phyloP scores from a whole-genome alignment of 2,329 filamentous ascomycete species.

The Fusarium setosum region DNA sequence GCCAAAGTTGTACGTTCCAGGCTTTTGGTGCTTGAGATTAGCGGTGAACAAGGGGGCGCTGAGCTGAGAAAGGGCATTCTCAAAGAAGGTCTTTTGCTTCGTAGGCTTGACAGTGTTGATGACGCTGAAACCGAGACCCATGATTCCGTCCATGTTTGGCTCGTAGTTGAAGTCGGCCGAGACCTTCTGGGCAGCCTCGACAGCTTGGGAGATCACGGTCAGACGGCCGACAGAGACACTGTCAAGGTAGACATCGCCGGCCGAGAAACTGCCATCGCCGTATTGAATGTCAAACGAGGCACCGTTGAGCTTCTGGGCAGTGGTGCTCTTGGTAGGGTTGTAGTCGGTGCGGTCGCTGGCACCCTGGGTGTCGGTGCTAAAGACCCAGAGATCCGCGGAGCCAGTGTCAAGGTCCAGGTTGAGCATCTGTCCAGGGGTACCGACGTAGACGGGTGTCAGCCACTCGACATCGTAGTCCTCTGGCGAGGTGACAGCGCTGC shows the following conservation, averaged over 20 bases:
- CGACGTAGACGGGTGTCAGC: conserved; percentile 54
- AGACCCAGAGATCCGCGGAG: conserved; percentile 61
- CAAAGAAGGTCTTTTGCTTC: conserved; percentile 57
- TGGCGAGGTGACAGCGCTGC: conserved; percentile 39
- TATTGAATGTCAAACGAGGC: conserved; percentile 56
- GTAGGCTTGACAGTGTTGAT: conserved; percentile 56
- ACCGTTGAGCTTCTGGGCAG: conserved; percentile 50
- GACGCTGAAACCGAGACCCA: conserved; percentile 56
- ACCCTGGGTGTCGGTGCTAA: conserved; percentile 56
- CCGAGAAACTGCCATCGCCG: conserved; percentile 55
- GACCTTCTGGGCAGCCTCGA: conserved; percentile 55
- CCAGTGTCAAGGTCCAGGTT: conserved; percentile 60
- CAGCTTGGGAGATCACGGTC: conserved; percentile 53
- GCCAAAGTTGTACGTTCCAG: conserved; percentile 80
- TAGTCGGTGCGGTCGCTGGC: conserved; percentile 55
- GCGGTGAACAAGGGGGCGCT: conserved; percentile 70
- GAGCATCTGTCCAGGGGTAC: conserved; percentile 56
- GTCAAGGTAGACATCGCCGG: conserved; percentile 57
- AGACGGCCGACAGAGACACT: conserved; percentile 55
- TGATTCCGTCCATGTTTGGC: conserved; percentile 53
- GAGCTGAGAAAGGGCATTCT: conserved; percentile 43
- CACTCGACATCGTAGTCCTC: conserved; percentile 50
- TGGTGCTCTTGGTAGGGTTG: conserved; percentile 52
- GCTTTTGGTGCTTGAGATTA: conserved; percentile 65
- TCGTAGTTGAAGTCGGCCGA: conserved; percentile 53